Percentiles rank a stretch among this genome's conserved stretches.
Conservation (phyloP, 768 basidiomycete species). For the Lanmaoa rubissima region DNA sequence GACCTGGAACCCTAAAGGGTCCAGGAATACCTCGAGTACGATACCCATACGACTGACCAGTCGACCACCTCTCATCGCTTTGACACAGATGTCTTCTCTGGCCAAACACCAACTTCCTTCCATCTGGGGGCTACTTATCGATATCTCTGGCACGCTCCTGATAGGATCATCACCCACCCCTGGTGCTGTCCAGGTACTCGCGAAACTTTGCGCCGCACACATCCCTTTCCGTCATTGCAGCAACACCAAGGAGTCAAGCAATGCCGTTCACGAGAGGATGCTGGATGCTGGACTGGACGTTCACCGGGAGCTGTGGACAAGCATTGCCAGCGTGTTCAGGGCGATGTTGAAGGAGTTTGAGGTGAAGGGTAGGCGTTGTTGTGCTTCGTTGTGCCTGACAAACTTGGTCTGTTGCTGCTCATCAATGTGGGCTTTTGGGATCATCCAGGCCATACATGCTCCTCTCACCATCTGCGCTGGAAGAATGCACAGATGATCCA, state of each 20-base stretch:
- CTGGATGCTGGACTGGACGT: conserved; percentile 49
- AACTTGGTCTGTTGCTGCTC: not conserved
- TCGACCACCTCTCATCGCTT: not conserved
- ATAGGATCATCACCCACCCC: conserved; percentile 49
- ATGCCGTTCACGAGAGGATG: conserved; percentile 43
- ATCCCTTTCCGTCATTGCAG: conserved; percentile 58
- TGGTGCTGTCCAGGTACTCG: conserved; percentile 36
- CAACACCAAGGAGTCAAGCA: conserved; percentile 63
- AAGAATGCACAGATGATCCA: conserved; percentile 36
- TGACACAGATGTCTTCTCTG: not conserved
- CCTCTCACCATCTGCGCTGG: conserved; percentile 47
- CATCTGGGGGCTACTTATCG: conserved; percentile 58
- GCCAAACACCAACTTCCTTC: not conserved
- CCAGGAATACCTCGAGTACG: too few relatives aligned
- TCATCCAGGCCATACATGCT: conserved; percentile 48
- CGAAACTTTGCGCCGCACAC: conserved; percentile 29
- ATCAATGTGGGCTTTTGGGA: not conserved
- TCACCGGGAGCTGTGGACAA: conserved; percentile 54
- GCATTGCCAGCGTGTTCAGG: conserved; percentile 59
- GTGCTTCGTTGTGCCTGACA: not conserved
- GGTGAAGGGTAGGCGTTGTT: conserved; percentile 36
- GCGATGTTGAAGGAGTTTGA: conserved; percentile 40
- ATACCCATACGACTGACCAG: not conserved
- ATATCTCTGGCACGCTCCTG: conserved; percentile 68
- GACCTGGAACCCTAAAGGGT: too few relatives aligned